phyloP scores from a whole-genome alignment of 805 yeast species.

The Kuraishia cidri region DNA sequence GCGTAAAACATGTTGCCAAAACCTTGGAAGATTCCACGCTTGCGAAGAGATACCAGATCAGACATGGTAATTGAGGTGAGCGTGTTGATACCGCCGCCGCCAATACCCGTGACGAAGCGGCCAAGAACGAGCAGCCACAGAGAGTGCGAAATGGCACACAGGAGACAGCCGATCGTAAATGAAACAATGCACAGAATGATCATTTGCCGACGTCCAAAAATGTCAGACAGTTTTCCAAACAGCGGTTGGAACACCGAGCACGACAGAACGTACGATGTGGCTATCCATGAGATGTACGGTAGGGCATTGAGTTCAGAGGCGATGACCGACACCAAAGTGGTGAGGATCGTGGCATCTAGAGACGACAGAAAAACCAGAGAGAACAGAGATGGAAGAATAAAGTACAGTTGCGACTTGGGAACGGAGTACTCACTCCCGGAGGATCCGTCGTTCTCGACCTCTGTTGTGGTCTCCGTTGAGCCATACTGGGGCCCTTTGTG shows the following conservation, averaged over 20 bases:
- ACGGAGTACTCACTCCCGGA: slow-evolving; percentile 9
- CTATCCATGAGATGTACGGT: slow-evolving; percentile 63
- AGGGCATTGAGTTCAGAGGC: slow-evolving; percentile 64
- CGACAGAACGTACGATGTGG: slow-evolving; percentile 58
- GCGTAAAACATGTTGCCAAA: slow-evolving; percentile 74
- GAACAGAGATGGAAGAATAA: slow-evolving; percentile 32
- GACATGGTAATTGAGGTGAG: slow-evolving; percentile 69
- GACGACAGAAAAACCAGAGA: slow-evolving; percentile 51
- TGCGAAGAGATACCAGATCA: slow-evolving; percentile 73
- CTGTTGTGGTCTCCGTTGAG: too few species aligned
- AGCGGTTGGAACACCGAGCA: slow-evolving; percentile 70
- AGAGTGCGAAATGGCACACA: slow-evolving; percentile 43
- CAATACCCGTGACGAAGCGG: slow-evolving; percentile 75
- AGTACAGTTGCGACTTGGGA: slow-evolving; percentile 14
- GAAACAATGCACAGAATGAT: slow-evolving; percentile 40
- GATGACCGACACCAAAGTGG: slow-evolving; percentile 55
- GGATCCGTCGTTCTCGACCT: too few species aligned
- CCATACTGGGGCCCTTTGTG: too few species aligned
- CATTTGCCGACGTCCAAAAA: slow-evolving; percentile 55
- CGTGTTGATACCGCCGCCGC: slow-evolving; percentile 85
- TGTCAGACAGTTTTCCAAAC: slow-evolving; percentile 63
- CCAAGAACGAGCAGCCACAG: slow-evolving; percentile 40
- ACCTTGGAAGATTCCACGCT: slow-evolving; percentile 83
- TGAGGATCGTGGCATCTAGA: slow-evolving; percentile 58
- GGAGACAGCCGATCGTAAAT: slow-evolving; percentile 48